phyloP scores from a whole-genome alignment of 257 asterid genomes.

The Penstemon davidsonii region DNA sequence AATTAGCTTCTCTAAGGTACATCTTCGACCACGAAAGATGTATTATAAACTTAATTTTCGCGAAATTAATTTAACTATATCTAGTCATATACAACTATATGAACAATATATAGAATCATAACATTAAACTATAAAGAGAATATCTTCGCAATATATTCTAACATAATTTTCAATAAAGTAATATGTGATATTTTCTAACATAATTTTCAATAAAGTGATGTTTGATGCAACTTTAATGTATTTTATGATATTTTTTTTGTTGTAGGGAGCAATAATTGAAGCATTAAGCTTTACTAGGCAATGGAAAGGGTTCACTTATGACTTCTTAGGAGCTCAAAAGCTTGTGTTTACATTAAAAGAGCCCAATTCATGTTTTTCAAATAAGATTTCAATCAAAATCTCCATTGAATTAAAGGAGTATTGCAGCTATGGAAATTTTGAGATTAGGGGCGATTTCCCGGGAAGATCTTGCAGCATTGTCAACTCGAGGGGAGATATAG shows the following conservation, averaged over 20 bases:
- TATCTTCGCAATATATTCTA: too few relatives aligned
- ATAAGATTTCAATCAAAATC: conserved; percentile 43
- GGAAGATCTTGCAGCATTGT: conserved; percentile 59
- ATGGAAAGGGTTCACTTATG: conserved; percentile 66
- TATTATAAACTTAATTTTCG: too few relatives aligned
- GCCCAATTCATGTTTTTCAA: conserved; percentile 52
- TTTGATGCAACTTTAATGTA: too few relatives aligned
- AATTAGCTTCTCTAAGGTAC: too few relatives aligned
- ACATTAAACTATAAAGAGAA: too few relatives aligned
- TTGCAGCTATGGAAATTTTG: conserved; percentile 39
- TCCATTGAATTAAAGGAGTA: conserved; percentile 46
- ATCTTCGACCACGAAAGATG: too few relatives aligned
- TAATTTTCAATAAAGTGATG: too few relatives aligned
- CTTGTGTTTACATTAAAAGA: conserved; percentile 68
- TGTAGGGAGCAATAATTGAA: conserved; percentile 70
- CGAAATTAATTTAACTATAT: too few relatives aligned
- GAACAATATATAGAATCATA: too few relatives aligned
- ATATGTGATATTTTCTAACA: too few relatives aligned
- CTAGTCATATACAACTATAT: too few relatives aligned
- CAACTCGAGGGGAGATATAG: conserved; percentile 52
- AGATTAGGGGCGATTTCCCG: conserved; percentile 60
- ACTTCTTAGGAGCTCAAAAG: conserved; percentile 53
- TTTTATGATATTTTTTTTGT: background rate
- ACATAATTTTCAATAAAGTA: too few relatives aligned
- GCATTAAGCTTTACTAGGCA: conserved; percentile 60